Conservation (phyloP, 805 yeast species). For the Kregervanrija pseudodelftensis region DNA sequence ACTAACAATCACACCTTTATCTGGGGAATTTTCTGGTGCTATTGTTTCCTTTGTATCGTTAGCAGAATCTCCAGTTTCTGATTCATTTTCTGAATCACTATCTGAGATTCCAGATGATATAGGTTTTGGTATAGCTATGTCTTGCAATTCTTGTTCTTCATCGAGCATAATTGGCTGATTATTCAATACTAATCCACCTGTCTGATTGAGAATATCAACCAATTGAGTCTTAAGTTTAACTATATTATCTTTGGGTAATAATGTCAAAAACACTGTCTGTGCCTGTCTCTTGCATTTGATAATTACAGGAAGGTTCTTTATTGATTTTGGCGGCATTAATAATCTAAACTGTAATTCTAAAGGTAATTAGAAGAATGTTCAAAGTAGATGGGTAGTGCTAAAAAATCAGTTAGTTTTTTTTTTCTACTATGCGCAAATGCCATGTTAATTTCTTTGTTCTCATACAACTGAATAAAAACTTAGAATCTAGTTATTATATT, state of each 20-base stretch:
- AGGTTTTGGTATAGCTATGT: constrained; percentile 35
- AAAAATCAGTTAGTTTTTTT: too few relatives aligned
- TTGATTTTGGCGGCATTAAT: constrained; percentile 22
- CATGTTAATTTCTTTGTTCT: too few relatives aligned
- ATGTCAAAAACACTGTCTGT: constrained; percentile 27
- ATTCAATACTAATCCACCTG: constrained; percentile 40
- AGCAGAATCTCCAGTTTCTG: constrained; percentile 15
- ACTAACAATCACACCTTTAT: too few relatives aligned
- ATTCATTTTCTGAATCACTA: constrained; percentile 1
- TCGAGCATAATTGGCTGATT: constrained; percentile 23
- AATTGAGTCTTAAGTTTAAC: constrained; percentile 26
- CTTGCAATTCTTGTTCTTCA: constrained; percentile 20
- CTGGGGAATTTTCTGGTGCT: too few relatives aligned
- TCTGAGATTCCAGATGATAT: constrained; percentile 15
- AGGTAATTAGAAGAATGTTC: too few relatives aligned
- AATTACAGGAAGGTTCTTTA: constrained; percentile 14
- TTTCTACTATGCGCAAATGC: too few relatives aligned
- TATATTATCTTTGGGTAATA: constrained; percentile 18
- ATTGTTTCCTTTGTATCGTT: constrained; percentile 9
- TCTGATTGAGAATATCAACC: constrained; percentile 31
- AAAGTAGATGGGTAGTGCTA: too few relatives aligned
- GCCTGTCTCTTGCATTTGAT: constrained; percentile 30
- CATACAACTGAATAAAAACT: too few relatives aligned
- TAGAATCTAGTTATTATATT: too few relatives aligned
- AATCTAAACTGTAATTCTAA: too few relatives aligned